Evolutionary conservation across 306 rosid species (phyloP).

Genomic region (Myrica gale): DNA sequence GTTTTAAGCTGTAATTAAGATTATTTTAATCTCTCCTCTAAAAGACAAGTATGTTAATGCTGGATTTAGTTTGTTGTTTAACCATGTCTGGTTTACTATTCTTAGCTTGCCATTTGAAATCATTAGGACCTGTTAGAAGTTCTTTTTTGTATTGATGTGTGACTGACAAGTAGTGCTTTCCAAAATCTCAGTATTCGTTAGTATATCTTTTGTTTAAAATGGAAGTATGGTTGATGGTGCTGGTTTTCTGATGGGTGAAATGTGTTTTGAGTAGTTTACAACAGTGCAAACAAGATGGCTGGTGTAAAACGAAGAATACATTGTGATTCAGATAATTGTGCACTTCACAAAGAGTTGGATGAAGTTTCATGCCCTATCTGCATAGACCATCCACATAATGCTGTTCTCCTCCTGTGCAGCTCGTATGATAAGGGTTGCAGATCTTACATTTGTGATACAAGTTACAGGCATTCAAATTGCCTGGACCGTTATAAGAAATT

Average conservation of each 20-base stretch:
- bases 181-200: background rate
- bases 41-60: no score
- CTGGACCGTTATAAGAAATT: slow-evolving; percentile 88
- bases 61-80: background rate
- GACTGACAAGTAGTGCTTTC: background rate
- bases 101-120: background rate
- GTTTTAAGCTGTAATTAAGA: background rate
- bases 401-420: slow-evolving; percentile 96
- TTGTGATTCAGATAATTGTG: slow-evolving; percentile 85
- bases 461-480: slow-evolving; percentile 98
- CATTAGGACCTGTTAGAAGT: background rate
- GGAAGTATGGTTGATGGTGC: slow-evolving; percentile 27
- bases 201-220: background rate
- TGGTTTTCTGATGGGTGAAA: slow-evolving; percentile 62
- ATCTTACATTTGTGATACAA: slow-evolving; percentile 90
- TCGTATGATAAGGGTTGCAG: slow-evolving; percentile 98
- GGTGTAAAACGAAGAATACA: slow-evolving; percentile 92
- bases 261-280: slow-evolving; percentile 76
- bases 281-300: slow-evolving; percentile 94
- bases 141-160: background rate
- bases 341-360: slow-evolving; percentile 97
- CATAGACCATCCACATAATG: slow-evolving; percentile 99
- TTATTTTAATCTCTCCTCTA: background rate
- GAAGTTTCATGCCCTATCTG: slow-evolving; percentile 96
- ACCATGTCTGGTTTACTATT: background rate